Evolutionary conservation across 257 asterid species (phyloP).

Genomic region (Haberlea rhodopensis): DNA sequence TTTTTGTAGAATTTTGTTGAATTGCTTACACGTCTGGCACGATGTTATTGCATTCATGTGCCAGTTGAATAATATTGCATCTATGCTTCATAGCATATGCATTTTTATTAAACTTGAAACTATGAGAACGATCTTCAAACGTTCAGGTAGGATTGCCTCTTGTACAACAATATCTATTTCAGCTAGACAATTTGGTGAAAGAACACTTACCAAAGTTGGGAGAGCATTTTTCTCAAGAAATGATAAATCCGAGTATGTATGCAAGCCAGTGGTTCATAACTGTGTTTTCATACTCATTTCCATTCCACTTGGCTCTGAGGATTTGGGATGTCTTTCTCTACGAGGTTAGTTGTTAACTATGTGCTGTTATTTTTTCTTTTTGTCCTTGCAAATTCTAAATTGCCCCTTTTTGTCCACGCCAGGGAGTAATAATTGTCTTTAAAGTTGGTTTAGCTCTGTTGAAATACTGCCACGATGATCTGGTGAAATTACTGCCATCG

Average conservation of each 20-base stretch:
- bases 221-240: conserved; percentile 77
- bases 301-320: no score
- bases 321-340: no score
- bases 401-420: conserved; percentile 22
- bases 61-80: background rate
- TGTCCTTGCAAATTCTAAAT: conserved; percentile 18
- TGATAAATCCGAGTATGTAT: conserved; percentile 99
- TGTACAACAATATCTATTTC: no score
- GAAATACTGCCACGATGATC: no score
- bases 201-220: conserved; percentile 78
- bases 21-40: background rate
- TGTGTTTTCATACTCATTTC: no score
- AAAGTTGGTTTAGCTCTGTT: no score
- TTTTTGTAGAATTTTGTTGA: background rate
- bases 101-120: conserved; percentile 13
- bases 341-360: conserved; percentile 31
- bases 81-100: background rate
- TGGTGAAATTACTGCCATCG: conserved; percentile 41
- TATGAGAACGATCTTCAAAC: conserved; percentile 22
- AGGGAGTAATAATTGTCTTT: conserved; percentile 89
- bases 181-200: conserved; percentile 67
- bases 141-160: no score
- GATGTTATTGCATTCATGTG: background rate
- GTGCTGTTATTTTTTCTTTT: conserved; percentile 10
- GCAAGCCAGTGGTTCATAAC: no score